phyloP scores from a whole-genome alignment of 2,329 filamentous ascomycete species.

The Tolypocladium ophioglossoides region DNA sequence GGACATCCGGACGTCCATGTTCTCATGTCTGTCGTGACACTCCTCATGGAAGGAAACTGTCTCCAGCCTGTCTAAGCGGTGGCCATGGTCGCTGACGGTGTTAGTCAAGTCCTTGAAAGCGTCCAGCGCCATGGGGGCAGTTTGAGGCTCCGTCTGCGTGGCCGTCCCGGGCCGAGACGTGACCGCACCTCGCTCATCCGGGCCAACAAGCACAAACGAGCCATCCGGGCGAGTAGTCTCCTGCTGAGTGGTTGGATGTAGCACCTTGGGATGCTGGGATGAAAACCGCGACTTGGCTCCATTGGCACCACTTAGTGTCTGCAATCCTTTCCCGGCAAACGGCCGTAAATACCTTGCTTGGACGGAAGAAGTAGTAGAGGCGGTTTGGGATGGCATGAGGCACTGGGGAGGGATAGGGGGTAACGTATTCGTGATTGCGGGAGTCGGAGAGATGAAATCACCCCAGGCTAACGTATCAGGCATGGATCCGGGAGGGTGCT shows the following conservation, averaged over 20 bases:
- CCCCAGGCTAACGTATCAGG: slow-evolving; percentile 47
- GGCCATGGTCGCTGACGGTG: slow-evolving; percentile 48
- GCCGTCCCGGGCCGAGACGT: slow-evolving; percentile 10
- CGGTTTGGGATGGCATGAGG: slow-evolving; percentile 38
- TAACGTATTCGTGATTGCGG: slow-evolving; percentile 17
- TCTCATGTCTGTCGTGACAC: slow-evolving; percentile 56
- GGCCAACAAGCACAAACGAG: slow-evolving; percentile 14
- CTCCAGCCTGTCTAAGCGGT: slow-evolving; percentile 59
- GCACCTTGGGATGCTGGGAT: slow-evolving; percentile 17
- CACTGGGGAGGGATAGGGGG: slow-evolving; percentile 41
- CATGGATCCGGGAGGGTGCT: slow-evolving; percentile 30
- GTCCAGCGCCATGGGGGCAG: slow-evolving; percentile 17
- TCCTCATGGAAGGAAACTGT: slow-evolving; percentile 63
- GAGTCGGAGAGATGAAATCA: slow-evolving; percentile 27
- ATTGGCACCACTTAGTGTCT: slow-evolving; percentile 35
- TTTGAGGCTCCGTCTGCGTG: slow-evolving; percentile 17
- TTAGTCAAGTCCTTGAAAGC: slow-evolving; percentile 36
- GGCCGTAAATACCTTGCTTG: slow-evolving; percentile 41
- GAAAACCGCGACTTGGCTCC: slow-evolving; percentile 18
- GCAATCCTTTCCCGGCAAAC: slow-evolving; percentile 44
- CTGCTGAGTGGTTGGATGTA: slow-evolving; percentile 4
- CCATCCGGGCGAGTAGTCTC: slow-evolving; percentile 7
- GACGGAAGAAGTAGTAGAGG: slow-evolving; percentile 40
- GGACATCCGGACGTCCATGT: slow-evolving; percentile 54
- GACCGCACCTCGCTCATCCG: slow-evolving; percentile 4